Conservation (phyloP, 176 grass and related monocot species). For the bread wheat (Triticum aestivum) region IWGSC_CS_RefSeq_v2.1 NC_057796.1:225393197-225393696, state of each 20-base stretch:
- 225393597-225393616: no score
- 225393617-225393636: no score
- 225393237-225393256: neutral
- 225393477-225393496: neutral
- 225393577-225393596: no score
- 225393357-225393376: neutral
- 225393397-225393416: neutral
- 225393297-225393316: neutral
- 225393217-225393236: neutral
- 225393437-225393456: neutral
- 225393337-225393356: slow-evolving; percentile 19
- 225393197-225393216: neutral
- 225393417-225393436: neutral
- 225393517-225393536: no score
- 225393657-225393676: no score
- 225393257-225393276: neutral
- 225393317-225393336: slow-evolving; percentile 18
- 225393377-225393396: neutral
- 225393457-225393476: neutral
- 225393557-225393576: no score
- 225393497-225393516: neutral
- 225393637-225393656: no score
- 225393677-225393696: no score
- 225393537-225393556: no score
- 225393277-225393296: neutral